Evolutionary conservation across 768 basidiomycete genomes (phyloP), one percentile per base, ranked within the genome.

Genomic region (Lactarius akahatsu): DNA sequence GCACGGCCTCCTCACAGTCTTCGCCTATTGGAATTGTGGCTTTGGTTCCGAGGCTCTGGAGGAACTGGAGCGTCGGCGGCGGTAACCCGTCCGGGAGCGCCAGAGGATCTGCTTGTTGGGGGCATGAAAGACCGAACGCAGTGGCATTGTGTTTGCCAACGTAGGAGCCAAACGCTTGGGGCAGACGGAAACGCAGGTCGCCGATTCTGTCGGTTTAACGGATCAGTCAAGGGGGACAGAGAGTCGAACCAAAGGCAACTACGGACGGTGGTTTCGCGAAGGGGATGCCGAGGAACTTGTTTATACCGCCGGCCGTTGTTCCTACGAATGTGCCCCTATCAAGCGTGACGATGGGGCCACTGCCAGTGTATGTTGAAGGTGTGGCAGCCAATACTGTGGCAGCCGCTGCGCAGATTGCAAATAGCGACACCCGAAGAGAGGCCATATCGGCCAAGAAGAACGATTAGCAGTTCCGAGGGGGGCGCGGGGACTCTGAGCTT

Each of bases 201-300:
- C 74, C 73, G 3, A 74, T 69, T 18, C 78, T 80, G 34, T 34
- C 15, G 59, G 38, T 6, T n/a, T 4, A 9, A n/a, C 16, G 54
- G 43, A 20, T 52, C 28, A 23, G 43, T 16, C 8, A 34, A 26
- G 34, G 36, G 43, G 16, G 23, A 26, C 26, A 47, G 57, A 52
- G 1, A 40, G 41, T 26, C 2, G 45, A n/a, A 11, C 45, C 40
- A 23, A 52, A 61, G 38, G 11, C 30, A 43, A 36, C 50, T 61
- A 60, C 77, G 16, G 70, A 81, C 78, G 77, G 78, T 40, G 78
- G 76, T 32, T 75, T 70, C 5, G 79, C 78, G 47, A 76, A 82
- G 0, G 78, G 81, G 11, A 82, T 78, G 2, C 80, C 81, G 0
- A 81, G 72, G 62, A 78, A 82, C 32, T 71, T 62, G 13, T 69